These are phyloP conservation scores for Omphalotus olearius DNA, from an alignment of 1,284 basidiomycete species.

Conservation along the genomic window DNA sequence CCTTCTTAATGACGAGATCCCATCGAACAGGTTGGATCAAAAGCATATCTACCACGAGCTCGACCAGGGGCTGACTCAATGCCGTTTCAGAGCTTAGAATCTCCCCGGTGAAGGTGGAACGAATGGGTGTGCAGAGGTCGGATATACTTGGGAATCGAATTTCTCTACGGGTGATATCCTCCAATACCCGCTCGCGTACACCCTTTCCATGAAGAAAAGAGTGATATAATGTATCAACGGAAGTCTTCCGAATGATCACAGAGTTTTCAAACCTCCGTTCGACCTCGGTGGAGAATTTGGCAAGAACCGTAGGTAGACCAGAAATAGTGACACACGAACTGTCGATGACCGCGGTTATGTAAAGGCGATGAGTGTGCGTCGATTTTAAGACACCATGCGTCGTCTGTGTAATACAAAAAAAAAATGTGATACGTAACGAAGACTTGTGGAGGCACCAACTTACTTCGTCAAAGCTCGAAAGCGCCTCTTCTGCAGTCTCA, in stretches of 20 bases:
- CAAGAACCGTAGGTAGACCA: conserved; percentile 47
- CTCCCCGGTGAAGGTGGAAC: conserved; percentile 45
- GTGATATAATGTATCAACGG: conserved; percentile 53
- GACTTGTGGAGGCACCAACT: conserved; percentile 6
- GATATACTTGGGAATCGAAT: conserved; percentile 46
- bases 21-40: conserved; percentile 54
- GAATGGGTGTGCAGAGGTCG: conserved; percentile 41
- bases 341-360: conserved; percentile 48
- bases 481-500: conserved; percentile 30
- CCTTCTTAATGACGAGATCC: conserved; percentile 35
- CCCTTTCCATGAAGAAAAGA: conserved; percentile 29
- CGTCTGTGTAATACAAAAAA: conserved; percentile 1
- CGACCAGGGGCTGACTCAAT: conserved; percentile 32
- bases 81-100: conserved; percentile 22
- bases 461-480: conserved; percentile 36
- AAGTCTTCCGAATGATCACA: conserved; percentile 33
- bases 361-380: conserved; percentile 29
- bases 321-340: conserved; percentile 50
- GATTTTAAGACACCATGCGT: conserved; percentile 1
- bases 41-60: conserved; percentile 53
- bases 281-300: conserved; percentile 31
- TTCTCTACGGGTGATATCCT: conserved; percentile 37
- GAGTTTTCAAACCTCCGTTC: conserved; percentile 18
- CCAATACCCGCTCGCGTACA: conserved; percentile 33
- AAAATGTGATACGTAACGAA: conserved; percentile 12